Percentiles rank a stretch among this genome's conserved stretches.
Conservation (phyloP, 2,329 filamentous ascomycete genomes). For the Colletotrichum trifolii region DNA sequence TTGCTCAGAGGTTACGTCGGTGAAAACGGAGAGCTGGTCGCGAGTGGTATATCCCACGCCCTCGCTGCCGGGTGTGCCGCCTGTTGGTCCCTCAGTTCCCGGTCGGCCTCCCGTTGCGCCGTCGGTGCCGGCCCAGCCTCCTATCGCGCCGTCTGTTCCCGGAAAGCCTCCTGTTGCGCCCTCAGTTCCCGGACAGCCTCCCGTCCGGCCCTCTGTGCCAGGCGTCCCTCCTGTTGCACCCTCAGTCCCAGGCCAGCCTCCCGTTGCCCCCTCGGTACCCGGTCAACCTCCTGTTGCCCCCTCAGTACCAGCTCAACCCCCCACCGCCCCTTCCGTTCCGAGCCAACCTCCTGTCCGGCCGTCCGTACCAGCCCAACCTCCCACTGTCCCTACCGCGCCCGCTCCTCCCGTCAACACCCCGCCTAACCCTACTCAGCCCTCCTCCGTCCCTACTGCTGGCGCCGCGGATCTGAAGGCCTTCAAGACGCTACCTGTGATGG, state of each 20-base stretch:
- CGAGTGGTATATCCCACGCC: too few species aligned
- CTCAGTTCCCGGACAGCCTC: background rate
- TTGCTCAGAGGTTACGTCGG: background rate
- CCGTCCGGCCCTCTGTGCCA: background rate
- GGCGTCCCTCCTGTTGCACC: background rate
- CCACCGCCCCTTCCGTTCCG: background rate
- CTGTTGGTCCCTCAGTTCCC: too few species aligned
- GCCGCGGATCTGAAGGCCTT: constrained; percentile 8
- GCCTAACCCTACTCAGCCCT: background rate
- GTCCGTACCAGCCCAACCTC: background rate
- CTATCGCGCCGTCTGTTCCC: background rate
- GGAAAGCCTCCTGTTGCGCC: background rate
- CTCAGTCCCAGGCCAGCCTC: background rate
- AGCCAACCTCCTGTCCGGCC: background rate
- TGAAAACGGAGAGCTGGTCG: too few species aligned
- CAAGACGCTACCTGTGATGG: constrained; percentile 10
- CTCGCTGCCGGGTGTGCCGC: too few species aligned
- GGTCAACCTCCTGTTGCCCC: background rate
- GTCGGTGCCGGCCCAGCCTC: background rate
- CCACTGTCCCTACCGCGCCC: background rate
- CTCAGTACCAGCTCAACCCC: background rate
- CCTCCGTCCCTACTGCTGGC: constrained; percentile 3
- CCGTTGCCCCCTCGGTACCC: too few species aligned
- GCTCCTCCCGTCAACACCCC: background rate
- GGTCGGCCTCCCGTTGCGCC: too few species aligned